These are phyloP conservation scores for Lunularia cruciata DNA, from an alignment of 225 moss, liverwort and hornwort species.

Conservation along the genomic window DNA sequence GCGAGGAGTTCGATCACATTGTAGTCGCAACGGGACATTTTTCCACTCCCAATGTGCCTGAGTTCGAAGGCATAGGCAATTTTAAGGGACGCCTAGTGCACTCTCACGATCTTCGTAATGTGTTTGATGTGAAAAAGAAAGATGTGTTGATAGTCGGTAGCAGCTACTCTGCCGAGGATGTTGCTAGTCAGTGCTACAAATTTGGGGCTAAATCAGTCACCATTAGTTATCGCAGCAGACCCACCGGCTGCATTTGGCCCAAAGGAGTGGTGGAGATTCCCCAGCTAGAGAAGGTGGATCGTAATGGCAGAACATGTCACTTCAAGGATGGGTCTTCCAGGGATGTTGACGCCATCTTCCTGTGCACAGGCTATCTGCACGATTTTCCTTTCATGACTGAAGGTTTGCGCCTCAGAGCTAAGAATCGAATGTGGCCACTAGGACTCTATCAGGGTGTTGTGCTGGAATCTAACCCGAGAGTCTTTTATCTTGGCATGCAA, in stretches of 20 bases:
- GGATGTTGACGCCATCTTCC: slow-evolving; percentile 16
- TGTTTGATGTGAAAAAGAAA: neutral
- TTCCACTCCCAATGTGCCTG: slow-evolving; percentile 8
- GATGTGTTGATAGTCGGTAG: slow-evolving; percentile 14
- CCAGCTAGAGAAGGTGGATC: slow-evolving; percentile 1
- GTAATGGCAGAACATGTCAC: slow-evolving; percentile 15
- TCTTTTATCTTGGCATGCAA: slow-evolving; percentile 18
- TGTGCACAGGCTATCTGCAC: slow-evolving; percentile 19
- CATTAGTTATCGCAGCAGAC: slow-evolving; percentile 1
- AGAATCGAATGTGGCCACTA: slow-evolving; percentile 3
- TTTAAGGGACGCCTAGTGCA: slow-evolving; percentile 15
- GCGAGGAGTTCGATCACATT: slow-evolving; percentile 13
- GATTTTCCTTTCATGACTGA: slow-evolving; percentile 14
- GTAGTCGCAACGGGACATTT: slow-evolving; percentile 10
- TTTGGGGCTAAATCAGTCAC: slow-evolving; percentile 10
- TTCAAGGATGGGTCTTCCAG: slow-evolving; percentile 11
- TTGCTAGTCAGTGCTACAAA: slow-evolving; percentile 16
- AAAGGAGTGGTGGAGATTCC: slow-evolving; percentile 9
- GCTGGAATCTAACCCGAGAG: neutral
- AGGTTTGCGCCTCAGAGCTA: slow-evolving; percentile 2
- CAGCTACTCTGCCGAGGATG: slow-evolving; percentile 12
- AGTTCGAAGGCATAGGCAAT: neutral
- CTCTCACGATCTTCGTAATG: slow-evolving; percentile 3
- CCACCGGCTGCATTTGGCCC: slow-evolving; percentile 20
- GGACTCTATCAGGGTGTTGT: slow-evolving; percentile 21